phyloP scores from a whole-genome alignment of 805 yeast genomes.

The Wickerhamiella parazyma region DNA sequence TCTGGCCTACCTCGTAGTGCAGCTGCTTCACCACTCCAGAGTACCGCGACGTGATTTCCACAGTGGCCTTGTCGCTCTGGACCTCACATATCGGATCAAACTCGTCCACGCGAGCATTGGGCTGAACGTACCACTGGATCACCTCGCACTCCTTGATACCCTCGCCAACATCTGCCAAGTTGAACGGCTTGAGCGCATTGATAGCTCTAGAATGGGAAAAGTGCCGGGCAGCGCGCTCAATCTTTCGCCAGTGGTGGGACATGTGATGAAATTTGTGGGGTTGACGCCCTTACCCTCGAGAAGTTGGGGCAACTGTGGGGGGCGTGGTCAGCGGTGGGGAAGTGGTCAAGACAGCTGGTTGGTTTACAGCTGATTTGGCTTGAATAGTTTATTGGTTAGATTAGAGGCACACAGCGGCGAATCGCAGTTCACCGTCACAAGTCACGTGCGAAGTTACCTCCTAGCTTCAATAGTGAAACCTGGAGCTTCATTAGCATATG shows the following conservation, averaged over 20 bases:
- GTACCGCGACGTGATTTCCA: constrained; percentile 26
- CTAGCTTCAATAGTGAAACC: no score
- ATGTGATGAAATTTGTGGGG: background rate
- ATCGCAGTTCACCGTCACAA: no score
- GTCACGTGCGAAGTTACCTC: no score
- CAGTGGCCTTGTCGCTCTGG: constrained; percentile 27
- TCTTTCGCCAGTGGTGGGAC: background rate
- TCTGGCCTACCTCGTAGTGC: constrained; percentile 26
- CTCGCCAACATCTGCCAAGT: constrained; percentile 27
- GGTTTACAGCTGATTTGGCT: no score
- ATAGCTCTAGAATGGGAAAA: background rate
- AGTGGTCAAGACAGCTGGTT: no score
- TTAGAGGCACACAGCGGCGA: no score
- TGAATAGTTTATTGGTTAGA: no score
- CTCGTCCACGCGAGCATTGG: constrained; percentile 25
- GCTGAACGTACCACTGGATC: constrained; percentile 28
- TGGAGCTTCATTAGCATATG: no score
- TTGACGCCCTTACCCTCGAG: constrained; percentile 6
- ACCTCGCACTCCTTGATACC: constrained; percentile 28
- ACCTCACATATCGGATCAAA: constrained; percentile 27
- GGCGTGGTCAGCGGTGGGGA: no score
- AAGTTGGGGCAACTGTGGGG: constrained; percentile 5
- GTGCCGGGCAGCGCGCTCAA: background rate
- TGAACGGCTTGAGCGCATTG: constrained; percentile 17
- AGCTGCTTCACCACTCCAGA: constrained; percentile 24